A percentile compares a stretch with the other conserved stretches of the same genome.
These are phyloP conservation scores for Pseudopithomyces chartarum DNA, from an alignment of 2,329 filamentous ascomycete genomes.

Conservation along the genomic window DNA sequence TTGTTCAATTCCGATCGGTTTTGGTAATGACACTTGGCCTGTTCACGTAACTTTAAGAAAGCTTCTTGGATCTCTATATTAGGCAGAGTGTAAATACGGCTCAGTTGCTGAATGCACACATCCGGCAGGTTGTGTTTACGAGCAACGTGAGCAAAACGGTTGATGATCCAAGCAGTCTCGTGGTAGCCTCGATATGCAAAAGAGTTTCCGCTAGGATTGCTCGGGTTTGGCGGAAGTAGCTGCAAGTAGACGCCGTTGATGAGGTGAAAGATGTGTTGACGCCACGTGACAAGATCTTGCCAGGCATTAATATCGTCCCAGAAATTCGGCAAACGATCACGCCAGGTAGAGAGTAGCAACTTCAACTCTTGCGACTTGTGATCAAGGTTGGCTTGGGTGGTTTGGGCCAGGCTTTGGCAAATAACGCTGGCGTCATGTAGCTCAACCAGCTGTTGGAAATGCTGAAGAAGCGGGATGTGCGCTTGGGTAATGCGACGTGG, in stretches of 20 bases:
- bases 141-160: conserved; percentile 95
- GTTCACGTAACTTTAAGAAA: conserved; percentile 96
- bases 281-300: conserved; percentile 99
- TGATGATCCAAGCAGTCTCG: conserved; percentile 99
- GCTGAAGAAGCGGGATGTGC: conserved; percentile 91
- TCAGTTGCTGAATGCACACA: conserved; percentile 95
- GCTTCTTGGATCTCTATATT: conserved; percentile 99
- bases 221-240: conserved; percentile 76
- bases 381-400: conserved; percentile 83
- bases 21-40: conserved; percentile 98
- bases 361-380: conserved; percentile 96
- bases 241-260: conserved; percentile 94
- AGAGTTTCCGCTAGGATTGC: conserved; percentile 82
- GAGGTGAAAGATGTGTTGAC: conserved; percentile 96
- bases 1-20: conserved; percentile 90
- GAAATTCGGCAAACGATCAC: conserved; percentile 91
- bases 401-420: conserved; percentile 85
- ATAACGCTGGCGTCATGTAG: conserved; percentile 97
- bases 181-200: conserved; percentile 98
- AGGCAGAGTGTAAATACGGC: conserved; percentile 95
- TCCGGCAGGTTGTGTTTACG: conserved; percentile 96
- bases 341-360: conserved; percentile 89
- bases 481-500: conserved; percentile 91
- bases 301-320: conserved; percentile 99
- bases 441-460: conserved; percentile 97